Evolutionary conservation across 331 rosid genomes (phyloP), one percentile per base, ranked within the genome.

Genomic region (Dryas integrifolia): DNA sequence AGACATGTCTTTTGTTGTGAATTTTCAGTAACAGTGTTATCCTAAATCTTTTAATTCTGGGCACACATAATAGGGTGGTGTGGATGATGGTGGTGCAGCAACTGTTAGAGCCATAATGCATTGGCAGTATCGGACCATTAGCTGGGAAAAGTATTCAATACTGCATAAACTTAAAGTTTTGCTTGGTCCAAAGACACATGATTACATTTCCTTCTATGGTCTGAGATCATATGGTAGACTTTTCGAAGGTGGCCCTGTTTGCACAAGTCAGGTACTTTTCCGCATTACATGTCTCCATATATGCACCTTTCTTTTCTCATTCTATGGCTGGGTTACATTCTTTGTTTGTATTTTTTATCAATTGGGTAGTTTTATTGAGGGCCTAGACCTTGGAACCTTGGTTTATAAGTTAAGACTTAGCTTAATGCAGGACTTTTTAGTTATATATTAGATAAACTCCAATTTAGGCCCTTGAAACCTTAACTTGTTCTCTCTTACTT

Each of bases 31-130:
- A 71, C 57, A 9, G 3, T 7, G 12, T 51, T 45, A 9, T 53
- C 3, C 18, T 48, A 8, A 8, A 51, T 7, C 43, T 44, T 69
- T 39, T 58, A 15, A 60, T 41, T 8, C 4, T 64, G 39, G 46
- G 9, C 15, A 14, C 75, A 56, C 18, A 15, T 79, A 59, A 58
- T 73, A 84, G 88, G 88, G 88, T 18, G 86, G 88, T 9, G 74
- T 81, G 65, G 86, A 84, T 55, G 88, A 84, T 48, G 69, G 73
- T 62, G 88, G 83, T 44, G 88, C 88, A 11, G 88, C 88, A 58
- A 84, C 86, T 7, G 88, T 84, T 38, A 72, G 88, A 81, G 86
- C 88, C 65, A 50, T 84, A 65, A 84, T 84, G 85, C 88, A 75
- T 58, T 84, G 88, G 88, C 88, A 84, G 69, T 84, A 81, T 39